Evolutionary conservation across 805 yeast species (phyloP).

Genomic region (Blastobotrys terrestris): DNA sequence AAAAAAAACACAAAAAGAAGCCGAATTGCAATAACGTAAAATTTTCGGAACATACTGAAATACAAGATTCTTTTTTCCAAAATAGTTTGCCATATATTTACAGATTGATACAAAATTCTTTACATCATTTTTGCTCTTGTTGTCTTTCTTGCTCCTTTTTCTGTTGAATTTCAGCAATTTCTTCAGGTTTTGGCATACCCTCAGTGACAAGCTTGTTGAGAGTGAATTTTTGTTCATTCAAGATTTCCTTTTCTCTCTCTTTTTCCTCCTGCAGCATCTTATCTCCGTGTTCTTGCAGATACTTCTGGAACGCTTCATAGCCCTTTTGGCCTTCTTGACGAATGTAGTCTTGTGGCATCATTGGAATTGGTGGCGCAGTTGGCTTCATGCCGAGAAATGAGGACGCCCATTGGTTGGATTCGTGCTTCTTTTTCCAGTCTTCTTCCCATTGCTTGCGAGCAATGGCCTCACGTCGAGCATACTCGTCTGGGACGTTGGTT

Average conservation of each 20-base stretch:
- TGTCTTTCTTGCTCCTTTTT: slow-evolving; percentile 11
- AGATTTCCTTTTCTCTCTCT: slow-evolving; percentile 55
- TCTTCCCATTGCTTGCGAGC: slow-evolving; percentile 57
- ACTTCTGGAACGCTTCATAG: slow-evolving; percentile 73
- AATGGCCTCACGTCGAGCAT: slow-evolving; percentile 65
- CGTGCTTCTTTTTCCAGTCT: slow-evolving; percentile 40
- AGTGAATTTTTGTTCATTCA: slow-evolving; percentile 78
- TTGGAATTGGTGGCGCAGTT: slow-evolving; percentile 45
- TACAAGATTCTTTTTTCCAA: too few relatives aligned
- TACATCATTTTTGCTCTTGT: neutral
- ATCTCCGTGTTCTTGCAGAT: slow-evolving; percentile 74
- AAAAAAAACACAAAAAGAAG: too few relatives aligned
- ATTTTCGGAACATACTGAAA: too few relatives aligned
- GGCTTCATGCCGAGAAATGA: slow-evolving; percentile 59
- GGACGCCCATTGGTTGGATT: slow-evolving; percentile 39
- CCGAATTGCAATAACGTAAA: too few relatives aligned
- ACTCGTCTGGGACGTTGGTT: slow-evolving; percentile 71
- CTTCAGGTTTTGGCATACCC: slow-evolving; percentile 38
- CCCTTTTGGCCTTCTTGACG: slow-evolving; percentile 91
- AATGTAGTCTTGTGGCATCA: slow-evolving; percentile 80
- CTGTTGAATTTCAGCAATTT: slow-evolving; percentile 24
- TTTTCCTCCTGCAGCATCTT: slow-evolving; percentile 45
- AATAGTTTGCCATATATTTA: neutral
- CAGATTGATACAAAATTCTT: neutral
- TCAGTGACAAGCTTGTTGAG: slow-evolving; percentile 80